Evolutionary conservation across 495 filamentous ascomycete genomes (phyloP).

Genomic region (Oidiodendron maius): DNA sequence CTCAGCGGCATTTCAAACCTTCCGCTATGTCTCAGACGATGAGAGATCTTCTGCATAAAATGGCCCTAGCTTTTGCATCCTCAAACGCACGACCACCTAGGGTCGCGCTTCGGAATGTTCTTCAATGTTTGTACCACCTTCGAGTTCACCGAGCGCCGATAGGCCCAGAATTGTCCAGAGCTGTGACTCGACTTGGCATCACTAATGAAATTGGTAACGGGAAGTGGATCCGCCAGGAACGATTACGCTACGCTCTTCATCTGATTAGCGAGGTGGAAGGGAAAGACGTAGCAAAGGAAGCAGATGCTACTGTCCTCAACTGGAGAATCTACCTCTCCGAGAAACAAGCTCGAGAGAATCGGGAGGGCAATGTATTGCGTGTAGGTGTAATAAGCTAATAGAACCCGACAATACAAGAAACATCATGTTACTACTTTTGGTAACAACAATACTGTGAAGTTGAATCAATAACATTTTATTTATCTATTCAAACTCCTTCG

Average conservation of each 20-base stretch:
- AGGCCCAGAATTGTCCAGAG: conserved; percentile 22
- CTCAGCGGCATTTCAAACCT: conserved; percentile 7
- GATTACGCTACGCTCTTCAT: conserved; percentile 31
- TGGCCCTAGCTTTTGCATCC: conserved; percentile 28
- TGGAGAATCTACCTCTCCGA: conserved; percentile 8
- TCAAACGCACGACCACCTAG: conserved; percentile 28
- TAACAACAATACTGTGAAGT: neutral
- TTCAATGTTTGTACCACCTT: conserved; percentile 30
- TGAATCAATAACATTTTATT: conserved; percentile 5
- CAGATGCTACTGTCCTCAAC: conserved; percentile 6
- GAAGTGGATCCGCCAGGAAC: conserved; percentile 27
- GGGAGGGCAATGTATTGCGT: conserved; percentile 10
- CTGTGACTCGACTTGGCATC: conserved; percentile 29
- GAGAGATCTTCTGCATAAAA: conserved; percentile 22
- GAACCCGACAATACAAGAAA: neutral
- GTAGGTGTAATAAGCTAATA: neutral
- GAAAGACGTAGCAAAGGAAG: conserved; percentile 9
- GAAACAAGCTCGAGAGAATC: neutral
- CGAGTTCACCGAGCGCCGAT: conserved; percentile 16
- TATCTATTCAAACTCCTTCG: conserved; percentile 21
- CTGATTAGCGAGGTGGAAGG: conserved; percentile 26
- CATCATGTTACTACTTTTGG: neutral
- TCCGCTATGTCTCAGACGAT: conserved; percentile 7
- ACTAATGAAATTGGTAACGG: conserved; percentile 32
- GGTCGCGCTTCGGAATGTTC: conserved; percentile 33